Percentiles rank a stretch among this genome's conserved stretches.
These are phyloP conservation scores for Novymonas esmeraldas DNA, from an alignment of 208 protist species.

Conservation along the genomic window DNA sequence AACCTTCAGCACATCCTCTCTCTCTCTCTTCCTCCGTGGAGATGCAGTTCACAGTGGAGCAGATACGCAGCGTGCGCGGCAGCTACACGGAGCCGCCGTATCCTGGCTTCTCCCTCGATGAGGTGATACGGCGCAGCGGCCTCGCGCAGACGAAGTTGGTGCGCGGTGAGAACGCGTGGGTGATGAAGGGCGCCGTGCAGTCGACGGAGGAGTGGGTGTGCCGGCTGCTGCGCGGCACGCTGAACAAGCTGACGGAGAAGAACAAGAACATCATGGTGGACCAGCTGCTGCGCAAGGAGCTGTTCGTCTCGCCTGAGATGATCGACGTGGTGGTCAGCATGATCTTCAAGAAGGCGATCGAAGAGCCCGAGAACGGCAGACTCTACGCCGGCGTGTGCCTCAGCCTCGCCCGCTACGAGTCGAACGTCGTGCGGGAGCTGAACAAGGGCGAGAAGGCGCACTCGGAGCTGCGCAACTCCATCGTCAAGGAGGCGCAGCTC, in stretches of 20 bases:
- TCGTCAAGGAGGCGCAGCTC: slow-evolving; percentile 58
- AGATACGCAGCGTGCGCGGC: slow-evolving; percentile 78
- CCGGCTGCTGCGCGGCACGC: slow-evolving; percentile 73
- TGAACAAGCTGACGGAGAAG: slow-evolving; percentile 82
- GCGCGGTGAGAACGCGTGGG: slow-evolving; percentile 85
- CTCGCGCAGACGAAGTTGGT: slow-evolving; percentile 71
- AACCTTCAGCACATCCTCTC: too few species aligned
- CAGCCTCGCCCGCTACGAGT: slow-evolving; percentile 80
- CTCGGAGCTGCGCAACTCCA: slow-evolving; percentile 77
- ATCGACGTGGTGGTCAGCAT: slow-evolving; percentile 63
- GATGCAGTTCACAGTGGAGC: slow-evolving; percentile 80
- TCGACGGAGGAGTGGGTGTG: slow-evolving; percentile 82
- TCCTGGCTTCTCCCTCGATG: slow-evolving; percentile 86
- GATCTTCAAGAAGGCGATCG: slow-evolving; percentile 86
- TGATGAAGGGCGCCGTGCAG: slow-evolving; percentile 64
- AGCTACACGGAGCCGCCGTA: slow-evolving; percentile 81
- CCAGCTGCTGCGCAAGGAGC: slow-evolving; percentile 60
- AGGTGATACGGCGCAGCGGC: slow-evolving; percentile 67
- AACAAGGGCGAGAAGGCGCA: slow-evolving; percentile 34
- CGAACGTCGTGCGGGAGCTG: slow-evolving; percentile 35
- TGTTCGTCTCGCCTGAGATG: slow-evolving; percentile 67
- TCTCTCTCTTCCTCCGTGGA: too few species aligned
- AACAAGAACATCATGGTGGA: slow-evolving; percentile 76
- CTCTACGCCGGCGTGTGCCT: slow-evolving; percentile 81
- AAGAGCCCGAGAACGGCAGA: slow-evolving; percentile 86